Percentiles rank a stretch among this genome's conserved stretches.
Conservation (phyloP, 306 rosid genomes). For the Quercus alba region DNA sequence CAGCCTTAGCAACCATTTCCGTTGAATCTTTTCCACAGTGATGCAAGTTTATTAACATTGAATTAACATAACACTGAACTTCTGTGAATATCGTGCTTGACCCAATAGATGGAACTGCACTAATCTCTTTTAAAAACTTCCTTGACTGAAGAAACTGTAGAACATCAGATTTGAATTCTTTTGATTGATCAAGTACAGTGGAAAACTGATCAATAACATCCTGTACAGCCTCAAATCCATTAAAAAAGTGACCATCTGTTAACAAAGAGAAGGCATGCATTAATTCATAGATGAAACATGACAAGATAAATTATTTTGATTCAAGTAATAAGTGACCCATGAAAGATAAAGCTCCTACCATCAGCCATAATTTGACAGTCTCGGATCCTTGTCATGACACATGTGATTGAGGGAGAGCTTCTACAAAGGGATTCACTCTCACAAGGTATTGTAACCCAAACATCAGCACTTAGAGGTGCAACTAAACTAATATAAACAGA, state of each 20-base stretch:
- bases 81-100: slow-evolving; percentile 47
- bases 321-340: slow-evolving; percentile 3
- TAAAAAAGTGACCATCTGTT: slow-evolving; percentile 48
- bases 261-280: slow-evolving; percentile 5
- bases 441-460: slow-evolving; percentile 82
- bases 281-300: slow-evolving; percentile 15
- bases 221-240: slow-evolving; percentile 62
- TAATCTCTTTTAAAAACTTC: slow-evolving; percentile 35
- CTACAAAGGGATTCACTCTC: slow-evolving; percentile 29
- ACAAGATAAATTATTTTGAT: slow-evolving; percentile 2
- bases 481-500: slow-evolving; percentile 42
- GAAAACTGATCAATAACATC: slow-evolving; percentile 58
- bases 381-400: slow-evolving; percentile 52
- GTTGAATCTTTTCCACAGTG: slow-evolving; percentile 31
- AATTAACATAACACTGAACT: slow-evolving; percentile 47
- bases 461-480: slow-evolving; percentile 64
- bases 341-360: slow-evolving; percentile 49
- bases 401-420: slow-evolving; percentile 36
- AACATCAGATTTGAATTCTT: slow-evolving; percentile 77
- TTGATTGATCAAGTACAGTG: slow-evolving; percentile 49
- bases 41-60: slow-evolving; percentile 47
- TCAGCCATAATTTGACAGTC: slow-evolving; percentile 64
- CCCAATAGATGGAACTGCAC: slow-evolving; percentile 26
- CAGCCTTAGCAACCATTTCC: slow-evolving; percentile 49
- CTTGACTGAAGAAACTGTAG: slow-evolving; percentile 59